phyloP scores from a whole-genome alignment of 768 basidiomycete genomes.

The Hericium rajendrae region DNA sequence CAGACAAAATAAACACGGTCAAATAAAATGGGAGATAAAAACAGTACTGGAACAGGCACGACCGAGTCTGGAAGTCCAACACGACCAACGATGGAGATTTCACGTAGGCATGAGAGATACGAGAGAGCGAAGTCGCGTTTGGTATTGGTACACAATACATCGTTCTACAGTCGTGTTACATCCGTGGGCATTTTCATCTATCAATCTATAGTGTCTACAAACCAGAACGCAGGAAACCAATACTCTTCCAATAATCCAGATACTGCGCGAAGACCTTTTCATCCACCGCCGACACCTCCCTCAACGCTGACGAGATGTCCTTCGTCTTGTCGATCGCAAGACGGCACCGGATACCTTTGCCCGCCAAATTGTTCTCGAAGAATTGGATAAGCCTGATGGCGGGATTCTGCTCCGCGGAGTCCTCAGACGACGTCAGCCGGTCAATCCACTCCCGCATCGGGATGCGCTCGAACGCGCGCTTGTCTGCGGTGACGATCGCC shows the following conservation, averaged over 20 bases:
- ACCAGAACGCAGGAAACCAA: background rate
- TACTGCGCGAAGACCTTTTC: slow-evolving; percentile 34
- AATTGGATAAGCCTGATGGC: slow-evolving; percentile 2
- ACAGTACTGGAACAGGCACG: no score
- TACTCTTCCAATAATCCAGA: slow-evolving; percentile 4
- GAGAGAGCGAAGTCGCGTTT: no score
- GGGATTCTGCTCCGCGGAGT: slow-evolving; percentile 2
- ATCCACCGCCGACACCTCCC: slow-evolving; percentile 59
- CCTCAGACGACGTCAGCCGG: background rate
- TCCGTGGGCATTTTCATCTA: no score
- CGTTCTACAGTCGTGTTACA: no score
- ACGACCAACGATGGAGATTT: no score
- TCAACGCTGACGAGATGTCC: slow-evolving; percentile 37
- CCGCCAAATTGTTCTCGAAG: slow-evolving; percentile 6
- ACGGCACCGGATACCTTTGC: slow-evolving; percentile 3
- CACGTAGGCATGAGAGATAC: no score
- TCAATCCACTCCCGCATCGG: slow-evolving; percentile 2
- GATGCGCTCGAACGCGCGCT: background rate
- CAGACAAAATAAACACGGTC: no score
- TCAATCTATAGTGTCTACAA: background rate
- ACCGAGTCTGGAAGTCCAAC: no score
- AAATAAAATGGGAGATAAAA: no score
- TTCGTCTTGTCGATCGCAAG: slow-evolving; percentile 1
- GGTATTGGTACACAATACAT: no score
- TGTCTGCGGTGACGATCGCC: background rate